A percentile compares a stretch with the other conserved stretches of the same genome.
Conservation (phyloP, 2,329 filamentous ascomycete genomes). For the Westerdykella ornata region DNA sequence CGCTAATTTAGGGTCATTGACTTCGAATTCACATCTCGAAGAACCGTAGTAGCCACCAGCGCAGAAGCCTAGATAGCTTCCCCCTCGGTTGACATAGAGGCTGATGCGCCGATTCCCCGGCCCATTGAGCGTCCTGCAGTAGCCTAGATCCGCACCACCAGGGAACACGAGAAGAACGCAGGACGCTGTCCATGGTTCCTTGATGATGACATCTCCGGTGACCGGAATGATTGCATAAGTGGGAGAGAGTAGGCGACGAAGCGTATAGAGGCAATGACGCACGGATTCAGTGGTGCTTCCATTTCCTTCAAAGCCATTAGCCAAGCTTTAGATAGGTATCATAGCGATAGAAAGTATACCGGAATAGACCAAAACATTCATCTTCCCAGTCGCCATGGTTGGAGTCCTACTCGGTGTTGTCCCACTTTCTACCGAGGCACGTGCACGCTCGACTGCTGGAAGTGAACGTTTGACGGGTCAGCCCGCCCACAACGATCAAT, state of each 20-base stretch:
- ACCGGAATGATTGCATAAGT: constrained; percentile 91
- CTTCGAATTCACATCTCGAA: constrained; percentile 80
- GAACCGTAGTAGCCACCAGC: constrained; percentile 90
- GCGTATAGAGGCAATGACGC: constrained; percentile 77
- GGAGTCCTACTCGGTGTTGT: constrained; percentile 19
- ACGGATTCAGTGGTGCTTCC: constrained; percentile 86
- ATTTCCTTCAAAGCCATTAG: constrained; percentile 51
- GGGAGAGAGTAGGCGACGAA: constrained; percentile 77
- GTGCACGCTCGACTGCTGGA: constrained; percentile 1
- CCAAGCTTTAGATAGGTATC: background rate
- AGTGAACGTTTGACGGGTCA: background rate
- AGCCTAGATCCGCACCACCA: constrained; percentile 88
- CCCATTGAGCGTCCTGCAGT: constrained; percentile 82
- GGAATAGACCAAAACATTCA: constrained; percentile 92
- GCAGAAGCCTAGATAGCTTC: constrained; percentile 83
- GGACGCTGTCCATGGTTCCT: constrained; percentile 82
- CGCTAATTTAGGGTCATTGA: constrained; percentile 71
- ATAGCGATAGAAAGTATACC: constrained; percentile 46
- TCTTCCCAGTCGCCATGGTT: constrained; percentile 58
- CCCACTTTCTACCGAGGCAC: constrained; percentile 21
- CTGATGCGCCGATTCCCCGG: constrained; percentile 76
- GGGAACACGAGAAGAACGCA: constrained; percentile 89
- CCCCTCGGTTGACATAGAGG: constrained; percentile 79
- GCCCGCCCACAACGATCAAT: constrained; percentile 1
- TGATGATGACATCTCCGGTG: constrained; percentile 68